Conservation (phyloP, 2,329 filamentous ascomycete genomes). For the Botrytis paeoniae region DNA sequence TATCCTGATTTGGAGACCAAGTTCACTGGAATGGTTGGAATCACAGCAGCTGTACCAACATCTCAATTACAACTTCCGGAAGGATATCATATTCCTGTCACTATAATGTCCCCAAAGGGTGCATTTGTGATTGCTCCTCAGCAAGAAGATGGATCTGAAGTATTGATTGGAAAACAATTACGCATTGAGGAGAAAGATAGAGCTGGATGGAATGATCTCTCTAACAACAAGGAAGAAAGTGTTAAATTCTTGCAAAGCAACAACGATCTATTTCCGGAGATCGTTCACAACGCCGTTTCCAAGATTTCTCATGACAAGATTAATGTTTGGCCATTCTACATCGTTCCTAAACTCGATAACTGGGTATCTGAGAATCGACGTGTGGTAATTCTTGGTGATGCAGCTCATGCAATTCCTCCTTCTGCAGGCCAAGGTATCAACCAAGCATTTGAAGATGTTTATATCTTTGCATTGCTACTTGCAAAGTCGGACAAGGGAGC, state of each 20-base stretch:
- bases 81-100: slow-evolving; percentile 26
- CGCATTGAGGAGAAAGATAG: slow-evolving; percentile 41
- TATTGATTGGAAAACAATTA: slow-evolving; percentile 48
- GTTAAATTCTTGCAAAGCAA: slow-evolving; percentile 40
- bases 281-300: slow-evolving; percentile 42
- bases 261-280: slow-evolving; percentile 38
- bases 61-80: slow-evolving; percentile 26
- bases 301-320: slow-evolving; percentile 39
- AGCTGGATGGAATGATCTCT: slow-evolving; percentile 44
- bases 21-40: slow-evolving; percentile 48
- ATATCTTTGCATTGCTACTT: slow-evolving; percentile 44
- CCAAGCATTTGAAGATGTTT: slow-evolving; percentile 51
- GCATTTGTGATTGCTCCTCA: slow-evolving; percentile 53
- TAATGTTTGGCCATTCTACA: slow-evolving; percentile 47
- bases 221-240: slow-evolving; percentile 41
- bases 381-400: slow-evolving; percentile 48
- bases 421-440: slow-evolving; percentile 48
- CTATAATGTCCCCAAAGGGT: slow-evolving; percentile 36
- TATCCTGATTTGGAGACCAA: slow-evolving; percentile 47
- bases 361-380: slow-evolving; percentile 41
- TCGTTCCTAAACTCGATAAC: slow-evolving; percentile 43
- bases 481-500: slow-evolving; percentile 30
- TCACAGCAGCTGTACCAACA: slow-evolving; percentile 35
- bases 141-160: slow-evolving; percentile 46
- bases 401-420: slow-evolving; percentile 49